Conservation (phyloP, 78 protist species). For the Acrasis kona region DNA sequence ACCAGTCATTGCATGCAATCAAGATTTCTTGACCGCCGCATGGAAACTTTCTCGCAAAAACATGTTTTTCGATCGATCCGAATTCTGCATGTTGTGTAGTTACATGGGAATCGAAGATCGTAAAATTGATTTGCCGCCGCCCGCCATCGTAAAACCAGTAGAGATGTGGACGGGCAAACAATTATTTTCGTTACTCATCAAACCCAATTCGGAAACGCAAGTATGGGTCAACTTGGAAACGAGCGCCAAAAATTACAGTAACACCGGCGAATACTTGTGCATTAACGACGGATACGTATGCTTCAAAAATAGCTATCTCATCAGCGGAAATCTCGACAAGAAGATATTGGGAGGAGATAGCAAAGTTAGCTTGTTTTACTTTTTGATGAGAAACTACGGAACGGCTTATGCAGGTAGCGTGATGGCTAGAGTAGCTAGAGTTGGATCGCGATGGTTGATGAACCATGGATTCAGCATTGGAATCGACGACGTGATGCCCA, state of each 20-base stretch:
- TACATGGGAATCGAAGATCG: slow-evolving; percentile 44
- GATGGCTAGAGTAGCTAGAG: slow-evolving; percentile 90
- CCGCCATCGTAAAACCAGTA: slow-evolving; percentile 77
- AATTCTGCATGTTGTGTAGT: slow-evolving; percentile 44
- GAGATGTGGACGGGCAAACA: slow-evolving; percentile 99
- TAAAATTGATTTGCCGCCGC: slow-evolving; percentile 73
- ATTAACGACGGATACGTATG: slow-evolving; percentile 75
- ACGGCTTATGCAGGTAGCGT: slow-evolving; percentile 51
- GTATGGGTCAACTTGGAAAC: slow-evolving; percentile 48
- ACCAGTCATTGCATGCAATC: slow-evolving; percentile 93
- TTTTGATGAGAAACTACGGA: slow-evolving; percentile 58
- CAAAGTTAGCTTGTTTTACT: slow-evolving; percentile 59
- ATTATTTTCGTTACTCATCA: slow-evolving; percentile 49
- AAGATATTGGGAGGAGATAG: slow-evolving; percentile 26
- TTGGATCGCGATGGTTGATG: slow-evolving; percentile 46
- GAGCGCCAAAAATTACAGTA: slow-evolving; percentile 33
- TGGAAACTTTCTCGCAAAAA: slow-evolving; percentile 79
- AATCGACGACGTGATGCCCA: slow-evolving; percentile 89
- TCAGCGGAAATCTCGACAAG: slow-evolving; percentile 90
- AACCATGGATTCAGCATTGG: slow-evolving; percentile 94
- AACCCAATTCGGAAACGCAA: slow-evolving; percentile 35
- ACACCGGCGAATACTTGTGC: slow-evolving; percentile 59
- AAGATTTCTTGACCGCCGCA: slow-evolving; percentile 86
- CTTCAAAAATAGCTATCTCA: slow-evolving; percentile 59
- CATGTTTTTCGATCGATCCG: slow-evolving; percentile 61